These are phyloP conservation scores for Ophiostoma sp. DNA, from an alignment of 2,329 filamentous ascomycete genomes.

Conservation along the genomic window DNA sequence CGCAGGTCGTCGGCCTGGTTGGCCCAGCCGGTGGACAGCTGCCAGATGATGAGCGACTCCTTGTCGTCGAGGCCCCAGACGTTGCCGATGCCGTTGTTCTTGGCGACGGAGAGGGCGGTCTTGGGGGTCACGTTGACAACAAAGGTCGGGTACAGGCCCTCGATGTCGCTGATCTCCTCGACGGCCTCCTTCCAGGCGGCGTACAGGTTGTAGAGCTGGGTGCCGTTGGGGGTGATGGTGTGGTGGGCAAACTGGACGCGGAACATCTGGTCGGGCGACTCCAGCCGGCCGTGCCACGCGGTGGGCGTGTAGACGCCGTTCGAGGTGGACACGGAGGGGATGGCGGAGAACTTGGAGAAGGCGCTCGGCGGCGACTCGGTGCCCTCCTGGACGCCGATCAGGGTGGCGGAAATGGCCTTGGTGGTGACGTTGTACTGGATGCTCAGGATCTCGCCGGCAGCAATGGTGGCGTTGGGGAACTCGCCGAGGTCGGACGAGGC, in stretches of 20 bases:
- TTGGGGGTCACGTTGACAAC: slow-evolving; percentile 26
- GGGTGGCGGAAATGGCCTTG: neutral
- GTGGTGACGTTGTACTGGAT: neutral
- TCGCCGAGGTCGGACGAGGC: neutral
- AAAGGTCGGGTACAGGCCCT: slow-evolving; percentile 38
- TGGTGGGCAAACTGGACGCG: slow-evolving; percentile 37
- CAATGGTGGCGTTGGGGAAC: neutral
- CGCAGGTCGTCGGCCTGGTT: slow-evolving; percentile 36
- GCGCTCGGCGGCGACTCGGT: neutral
- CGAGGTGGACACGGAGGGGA: neutral
- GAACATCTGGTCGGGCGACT: slow-evolving; percentile 36
- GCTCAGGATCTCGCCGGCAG: neutral
- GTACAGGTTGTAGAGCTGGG: slow-evolving; percentile 34
- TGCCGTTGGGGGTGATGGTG: slow-evolving; percentile 36
- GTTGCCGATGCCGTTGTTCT: slow-evolving; percentile 38
- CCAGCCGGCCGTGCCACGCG: slow-evolving; percentile 27
- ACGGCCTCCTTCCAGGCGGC: slow-evolving; percentile 35
- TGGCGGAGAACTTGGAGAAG: neutral
- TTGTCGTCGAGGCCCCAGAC: slow-evolving; percentile 34
- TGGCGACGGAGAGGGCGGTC: slow-evolving; percentile 30
- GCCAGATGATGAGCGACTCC: slow-evolving; percentile 17
- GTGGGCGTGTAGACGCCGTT: neutral
- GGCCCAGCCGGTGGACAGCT: slow-evolving; percentile 31
- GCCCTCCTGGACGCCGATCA: neutral
- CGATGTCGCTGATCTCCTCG: slow-evolving; percentile 34